A percentile compares a stretch with the other conserved stretches of the same genome.
Conservation (phyloP, 352 stramenopile species). For the Phytophthora cactorum region DNA sequence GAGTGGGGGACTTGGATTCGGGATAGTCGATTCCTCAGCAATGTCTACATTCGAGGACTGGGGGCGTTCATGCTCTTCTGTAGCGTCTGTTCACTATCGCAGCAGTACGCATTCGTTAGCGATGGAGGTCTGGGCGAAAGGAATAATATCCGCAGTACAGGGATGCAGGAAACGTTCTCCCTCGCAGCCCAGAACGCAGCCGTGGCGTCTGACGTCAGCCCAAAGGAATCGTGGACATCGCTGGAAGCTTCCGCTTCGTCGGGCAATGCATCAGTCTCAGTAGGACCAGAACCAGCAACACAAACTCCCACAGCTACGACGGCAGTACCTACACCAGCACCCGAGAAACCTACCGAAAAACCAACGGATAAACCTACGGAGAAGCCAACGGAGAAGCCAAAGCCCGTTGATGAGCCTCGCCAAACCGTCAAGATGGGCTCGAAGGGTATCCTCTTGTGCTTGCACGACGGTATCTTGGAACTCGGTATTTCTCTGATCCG, state of each 20-base stretch:
- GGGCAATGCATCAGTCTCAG: conserved; percentile 1
- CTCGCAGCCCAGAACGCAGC: conserved; percentile 18
- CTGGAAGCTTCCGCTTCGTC: conserved; percentile 13
- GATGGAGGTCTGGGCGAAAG: conserved; percentile 5
- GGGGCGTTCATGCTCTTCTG: conserved; percentile 36
- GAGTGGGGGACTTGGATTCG: conserved; percentile 31
- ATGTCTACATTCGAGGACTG: conserved; percentile 43
- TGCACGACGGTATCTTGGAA: conserved; percentile 49
- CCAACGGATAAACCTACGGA: conserved; percentile 13
- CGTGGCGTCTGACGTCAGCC: conserved; percentile 3
- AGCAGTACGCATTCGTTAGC: conserved; percentile 35
- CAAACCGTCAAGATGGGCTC: conserved; percentile 39
- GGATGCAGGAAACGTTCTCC: conserved; percentile 5
- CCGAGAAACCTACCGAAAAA: neutral
- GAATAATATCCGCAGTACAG: conserved; percentile 14
- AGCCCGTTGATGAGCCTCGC: conserved; percentile 27
- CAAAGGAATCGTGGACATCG: conserved; percentile 14
- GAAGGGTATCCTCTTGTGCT: conserved; percentile 48
- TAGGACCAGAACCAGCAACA: conserved; percentile 8
- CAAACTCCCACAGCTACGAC: neutral
- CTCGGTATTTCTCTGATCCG: conserved; percentile 58
- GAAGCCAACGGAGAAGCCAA: conserved; percentile 26
- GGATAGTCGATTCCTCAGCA: conserved; percentile 44
- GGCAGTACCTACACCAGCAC: neutral
- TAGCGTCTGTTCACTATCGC: conserved; percentile 33